Base-by-base conservation (phyloP, 2,329 filamentous ascomycete species). In the Canariomyces notabilis region DNA sequence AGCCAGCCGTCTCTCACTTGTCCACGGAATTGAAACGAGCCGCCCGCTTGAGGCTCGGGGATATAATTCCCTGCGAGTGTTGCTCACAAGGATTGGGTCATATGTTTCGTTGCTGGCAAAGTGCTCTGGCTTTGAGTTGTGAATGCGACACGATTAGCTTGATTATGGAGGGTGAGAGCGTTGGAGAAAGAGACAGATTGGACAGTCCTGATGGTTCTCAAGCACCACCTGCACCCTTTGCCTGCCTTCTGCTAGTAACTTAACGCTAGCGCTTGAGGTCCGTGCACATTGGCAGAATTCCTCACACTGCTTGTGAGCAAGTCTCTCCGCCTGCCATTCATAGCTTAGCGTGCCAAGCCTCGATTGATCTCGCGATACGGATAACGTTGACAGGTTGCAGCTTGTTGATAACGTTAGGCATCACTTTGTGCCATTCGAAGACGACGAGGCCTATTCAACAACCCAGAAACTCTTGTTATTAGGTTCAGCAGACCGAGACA, bases 301-400 rank as follows among this genome's bases (percentile, higher is more conserved):
- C 29, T 21, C 26, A 40, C 15, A 29, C 26, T 12, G 9, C 26
- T 12, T 8, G 3, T 9, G 4, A 11, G n/a, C 11, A 12, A 33
- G 18, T 5, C 4, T 16, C 33, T 16, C 51, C 42, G 46, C 46
- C 44, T 54, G 26, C 49, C 26, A 7, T 12, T 5, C 8, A 15
- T 3, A 34, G 40, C 2, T 19, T 53, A 57, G 54, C 43, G 44
- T 33, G 39, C 26, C 39, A 34, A 32, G 31, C 15, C 4, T 4
- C 2, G 6, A 16, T 23, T 33, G 39, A n/a, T n/a, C n/a, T n/a
- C n/a, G n/a, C n/a, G n/a, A n/a, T n/a, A n/a, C n/a, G n/a, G n/a
- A n/a, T n/a, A n/a, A n/a, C 50, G 52, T 52, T 56, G 56, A 53
- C 55, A 57, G 47, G 42, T 56, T 51, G 46, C 43, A 14, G 37